Percentiles rank a stretch among this genome's conserved stretches.
Conservation (phyloP, 805 yeast genomes). For the Starmerella asiatica region DNA sequence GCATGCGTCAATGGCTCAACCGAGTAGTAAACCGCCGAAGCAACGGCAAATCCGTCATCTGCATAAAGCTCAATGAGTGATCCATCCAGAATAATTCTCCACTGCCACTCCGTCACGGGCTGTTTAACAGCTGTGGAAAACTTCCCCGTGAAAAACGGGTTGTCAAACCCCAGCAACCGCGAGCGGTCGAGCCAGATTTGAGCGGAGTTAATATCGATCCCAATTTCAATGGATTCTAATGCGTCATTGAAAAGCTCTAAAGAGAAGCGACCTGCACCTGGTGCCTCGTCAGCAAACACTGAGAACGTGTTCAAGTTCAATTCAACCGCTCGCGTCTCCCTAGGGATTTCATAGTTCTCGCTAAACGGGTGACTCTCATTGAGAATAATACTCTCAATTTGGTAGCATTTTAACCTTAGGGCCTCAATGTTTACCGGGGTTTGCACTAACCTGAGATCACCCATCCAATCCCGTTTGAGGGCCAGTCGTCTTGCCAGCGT, state of each 20-base stretch:
- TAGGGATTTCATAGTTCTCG: background rate
- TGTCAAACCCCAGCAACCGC: slow-evolving; percentile 7
- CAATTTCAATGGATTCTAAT: slow-evolving; percentile 10
- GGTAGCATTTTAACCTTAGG: background rate
- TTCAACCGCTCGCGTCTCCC: slow-evolving; percentile 5
- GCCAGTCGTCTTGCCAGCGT: slow-evolving; percentile 19
- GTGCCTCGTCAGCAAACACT: background rate
- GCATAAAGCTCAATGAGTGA: slow-evolving; percentile 16
- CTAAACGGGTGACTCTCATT: background rate
- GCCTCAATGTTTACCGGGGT: slow-evolving; percentile 8
- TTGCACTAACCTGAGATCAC: slow-evolving; percentile 8
- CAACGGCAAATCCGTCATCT: slow-evolving; percentile 15
- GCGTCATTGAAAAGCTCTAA: slow-evolving; percentile 6
- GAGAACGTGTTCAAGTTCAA: background rate
- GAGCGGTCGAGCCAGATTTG: slow-evolving; percentile 17
- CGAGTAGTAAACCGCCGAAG: slow-evolving; percentile 11
- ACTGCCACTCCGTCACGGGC: slow-evolving; percentile 1
- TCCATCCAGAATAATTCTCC: slow-evolving; percentile 14
- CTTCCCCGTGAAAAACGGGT: slow-evolving; percentile 17
- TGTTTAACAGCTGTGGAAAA: slow-evolving; percentile 10
- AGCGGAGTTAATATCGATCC: slow-evolving; percentile 8
- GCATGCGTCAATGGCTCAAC: slow-evolving; percentile 6
- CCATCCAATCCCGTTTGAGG: slow-evolving; percentile 7
- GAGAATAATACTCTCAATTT: background rate
- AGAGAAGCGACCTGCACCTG: slow-evolving; percentile 3